Percentiles rank a stretch among this genome's conserved stretches.
These are phyloP conservation scores for Trametes cingulata DNA, from an alignment of 768 basidiomycete genomes.

Conservation along the genomic window DNA sequence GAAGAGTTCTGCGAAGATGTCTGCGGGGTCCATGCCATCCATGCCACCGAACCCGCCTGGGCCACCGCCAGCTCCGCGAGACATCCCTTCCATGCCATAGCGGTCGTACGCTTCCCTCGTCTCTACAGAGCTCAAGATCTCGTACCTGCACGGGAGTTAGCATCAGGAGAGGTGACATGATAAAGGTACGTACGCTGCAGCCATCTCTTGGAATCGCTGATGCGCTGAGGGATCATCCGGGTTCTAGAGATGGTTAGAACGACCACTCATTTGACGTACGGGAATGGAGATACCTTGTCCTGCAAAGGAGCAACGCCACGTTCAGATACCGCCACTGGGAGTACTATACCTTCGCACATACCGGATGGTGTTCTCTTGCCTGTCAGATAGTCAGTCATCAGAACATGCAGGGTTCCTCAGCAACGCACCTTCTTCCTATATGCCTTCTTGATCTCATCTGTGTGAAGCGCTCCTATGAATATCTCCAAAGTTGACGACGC, in stretches of 20 bases:
- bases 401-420: slow-evolving; percentile 13
- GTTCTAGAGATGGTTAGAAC: slow-evolving; percentile 52
- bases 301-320: slow-evolving; percentile 30
- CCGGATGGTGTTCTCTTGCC: slow-evolving; percentile 89
- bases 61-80: slow-evolving; percentile 45
- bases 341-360: slow-evolving; percentile 39
- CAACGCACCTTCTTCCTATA: slow-evolving; percentile 83
- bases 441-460: slow-evolving; percentile 90
- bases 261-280: background rate
- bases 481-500: background rate
- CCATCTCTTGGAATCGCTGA: slow-evolving; percentile 86
- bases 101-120: slow-evolving; percentile 71
- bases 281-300: slow-evolving; percentile 60
- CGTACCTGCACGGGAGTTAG: slow-evolving; percentile 57
- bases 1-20: slow-evolving; percentile 79
- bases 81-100: slow-evolving; percentile 69
- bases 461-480: slow-evolving; percentile 20
- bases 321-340: background rate
- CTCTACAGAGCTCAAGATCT: slow-evolving; percentile 73
- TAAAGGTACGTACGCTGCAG: slow-evolving; percentile 66
- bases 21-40: slow-evolving; percentile 56
- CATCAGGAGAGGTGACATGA: background rate
- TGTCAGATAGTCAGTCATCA: slow-evolving; percentile 35
- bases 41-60: slow-evolving; percentile 24
- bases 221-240: slow-evolving; percentile 85